Conservation (phyloP, 192 early-diverging fungal species). For the Kickxella alabastrina region DNA sequence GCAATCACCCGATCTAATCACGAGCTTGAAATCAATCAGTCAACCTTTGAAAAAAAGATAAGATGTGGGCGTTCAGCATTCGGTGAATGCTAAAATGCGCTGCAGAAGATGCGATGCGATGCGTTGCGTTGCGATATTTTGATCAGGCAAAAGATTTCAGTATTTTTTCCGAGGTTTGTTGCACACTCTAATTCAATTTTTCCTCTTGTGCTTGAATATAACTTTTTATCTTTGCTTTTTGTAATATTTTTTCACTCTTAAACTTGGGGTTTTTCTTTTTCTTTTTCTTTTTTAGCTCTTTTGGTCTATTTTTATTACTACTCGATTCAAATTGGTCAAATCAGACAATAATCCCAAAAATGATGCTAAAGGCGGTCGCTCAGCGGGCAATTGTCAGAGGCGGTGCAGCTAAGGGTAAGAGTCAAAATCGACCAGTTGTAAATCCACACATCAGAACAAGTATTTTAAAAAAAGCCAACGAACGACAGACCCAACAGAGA, state of each 20-base stretch:
- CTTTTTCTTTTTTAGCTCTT: neutral
- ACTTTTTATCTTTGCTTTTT: neutral
- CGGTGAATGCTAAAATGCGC: neutral
- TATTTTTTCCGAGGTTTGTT: no score
- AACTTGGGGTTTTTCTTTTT: neutral
- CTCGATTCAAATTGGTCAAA: no score
- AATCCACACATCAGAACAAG: no score
- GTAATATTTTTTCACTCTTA: neutral
- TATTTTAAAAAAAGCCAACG: no score
- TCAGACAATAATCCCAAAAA: neutral
- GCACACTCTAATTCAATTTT: neutral
- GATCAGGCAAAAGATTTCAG: no score
- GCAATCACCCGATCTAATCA: neutral
- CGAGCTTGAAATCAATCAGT: neutral
- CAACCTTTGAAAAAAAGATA: constrained; percentile 1
- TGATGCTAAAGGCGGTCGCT: constrained; percentile 3
- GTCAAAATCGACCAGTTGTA: no score
- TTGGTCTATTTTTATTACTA: neutral
- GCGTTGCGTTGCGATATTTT: no score
- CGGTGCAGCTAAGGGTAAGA: no score
- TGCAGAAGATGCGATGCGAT: no score
- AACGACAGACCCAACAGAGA: no score
- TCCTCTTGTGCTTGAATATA: no score
- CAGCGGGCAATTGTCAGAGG: neutral
- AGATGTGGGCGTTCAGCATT: neutral